phyloP scores from a whole-genome alignment of 306 rosid genomes.

The Phaseolus lunatus region DNA sequence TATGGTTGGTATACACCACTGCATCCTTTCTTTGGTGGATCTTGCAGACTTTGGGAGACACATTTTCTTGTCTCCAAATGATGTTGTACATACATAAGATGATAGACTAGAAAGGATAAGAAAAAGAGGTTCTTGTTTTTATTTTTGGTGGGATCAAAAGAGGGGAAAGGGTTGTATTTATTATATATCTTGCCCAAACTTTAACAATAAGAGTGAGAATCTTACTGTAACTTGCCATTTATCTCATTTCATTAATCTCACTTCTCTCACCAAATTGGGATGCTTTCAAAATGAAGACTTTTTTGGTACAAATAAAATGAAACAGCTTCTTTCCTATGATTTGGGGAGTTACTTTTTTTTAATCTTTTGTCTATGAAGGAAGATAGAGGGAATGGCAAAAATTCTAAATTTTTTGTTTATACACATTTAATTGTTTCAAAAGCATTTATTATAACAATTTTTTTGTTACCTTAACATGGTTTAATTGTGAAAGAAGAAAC shows the following conservation, averaged over 20 bases:
- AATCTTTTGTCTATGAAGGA: neutral
- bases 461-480: no score
- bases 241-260: conserved; percentile 19
- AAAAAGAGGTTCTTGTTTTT: conserved; percentile 32
- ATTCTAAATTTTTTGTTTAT: no score
- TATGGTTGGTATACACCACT: conserved; percentile 45
- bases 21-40: conserved; percentile 57
- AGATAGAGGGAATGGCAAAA: neutral
- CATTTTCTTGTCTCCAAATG: conserved; percentile 53
- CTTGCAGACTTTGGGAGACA: conserved; percentile 61
- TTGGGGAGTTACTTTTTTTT: neutral
- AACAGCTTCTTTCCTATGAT: neutral
- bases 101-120: conserved; percentile 47
- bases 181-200: conserved; percentile 64
- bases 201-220: conserved; percentile 61
- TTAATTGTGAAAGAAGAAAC: no score
- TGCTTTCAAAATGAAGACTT: neutral
- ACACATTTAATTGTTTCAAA: no score
- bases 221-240: conserved; percentile 32
- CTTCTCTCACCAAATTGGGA: conserved; percentile 19
- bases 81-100: conserved; percentile 63
- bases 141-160: conserved; percentile 35
- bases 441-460: no score
- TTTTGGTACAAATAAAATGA: neutral
- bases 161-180: conserved; percentile 52